Base-by-base conservation (phyloP, 306 rosid species). In the Medicago ruthenica region DNA sequence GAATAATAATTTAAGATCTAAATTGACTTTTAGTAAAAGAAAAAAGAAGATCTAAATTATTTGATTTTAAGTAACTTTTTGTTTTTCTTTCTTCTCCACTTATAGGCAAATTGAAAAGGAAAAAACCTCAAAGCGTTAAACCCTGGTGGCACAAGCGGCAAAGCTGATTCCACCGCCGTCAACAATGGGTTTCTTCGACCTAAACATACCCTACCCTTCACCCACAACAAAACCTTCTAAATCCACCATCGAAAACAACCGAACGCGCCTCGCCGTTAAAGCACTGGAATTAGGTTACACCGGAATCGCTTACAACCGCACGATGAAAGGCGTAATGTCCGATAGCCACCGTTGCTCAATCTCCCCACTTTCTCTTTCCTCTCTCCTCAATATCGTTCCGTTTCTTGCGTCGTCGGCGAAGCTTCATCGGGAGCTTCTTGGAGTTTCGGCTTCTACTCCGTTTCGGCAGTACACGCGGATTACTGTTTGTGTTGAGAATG, bases 391-490 rank as follows among this genome's bases (percentile, higher is more conserved):
- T 44, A 72, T 85, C 67, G 84, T 88, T 13, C 95, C 98, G 6
- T 78, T 84, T 37, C 91, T 92, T 64, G 70, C 93, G 37, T 72
- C 86, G 8, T 81, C 97, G 53, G 90, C 89, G 0, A 79, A 83
- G 40, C 88, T 92, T 83, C 99, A 95, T 80, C 97, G 96, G 11
- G 83, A 85, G 53, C 85, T 84, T 17, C 92, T 92, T 47, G 82
- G 88, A 9, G 72, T 88, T 69, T 91, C 91, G 1, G 75, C 64
- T 9, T 55, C 91, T 48, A 70, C 95, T 27, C 96, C 92, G 20
- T 94, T 94, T 82, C 96, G 89, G 9, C 96, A 94, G 83, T 94
- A 92, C 88, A 92, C 92, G 27, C 96, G 97, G 54, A 90, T 95
- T 51, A 95, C 97, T 22, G 87, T 95, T 65, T 80, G 76, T 79